phyloP scores from a whole-genome alignment of 176 grass and related monocot genomes.

The Themeda triandra region DNA sequence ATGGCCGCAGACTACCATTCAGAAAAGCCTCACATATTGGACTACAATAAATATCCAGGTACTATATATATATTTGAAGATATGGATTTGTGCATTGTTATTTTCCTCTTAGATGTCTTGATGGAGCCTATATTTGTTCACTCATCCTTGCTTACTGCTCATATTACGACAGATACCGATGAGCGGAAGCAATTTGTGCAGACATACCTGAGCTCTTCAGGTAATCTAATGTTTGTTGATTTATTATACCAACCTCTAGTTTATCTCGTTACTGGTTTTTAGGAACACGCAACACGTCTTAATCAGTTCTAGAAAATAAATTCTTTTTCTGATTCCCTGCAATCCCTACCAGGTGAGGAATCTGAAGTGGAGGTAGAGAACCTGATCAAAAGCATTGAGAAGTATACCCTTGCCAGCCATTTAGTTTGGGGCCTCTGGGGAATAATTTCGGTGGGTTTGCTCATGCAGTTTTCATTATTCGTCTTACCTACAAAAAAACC shows the following conservation, averaged over 20 bases:
- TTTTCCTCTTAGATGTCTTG: not conserved
- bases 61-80: not conserved
- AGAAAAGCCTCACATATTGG: constrained; percentile 74
- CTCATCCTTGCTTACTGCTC: not conserved
- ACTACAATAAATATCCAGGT: constrained; percentile 91
- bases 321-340: not conserved
- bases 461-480: not conserved
- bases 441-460: constrained; percentile 76
- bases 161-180: constrained; percentile 44
- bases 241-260: not conserved
- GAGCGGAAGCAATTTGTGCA: constrained; percentile 73
- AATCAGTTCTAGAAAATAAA: not conserved
- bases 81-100: not conserved
- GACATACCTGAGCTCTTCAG: constrained; percentile 62
- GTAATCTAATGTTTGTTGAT: constrained; percentile 30
- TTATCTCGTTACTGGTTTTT: not conserved
- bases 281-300: not conserved
- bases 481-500: not conserved
- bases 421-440: constrained; percentile 93
- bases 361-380: constrained; percentile 52
- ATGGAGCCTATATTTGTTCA: not conserved
- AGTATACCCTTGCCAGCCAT: constrained; percentile 81
- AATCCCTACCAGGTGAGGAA: constrained; percentile 54
- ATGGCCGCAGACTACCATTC: constrained; percentile 96
- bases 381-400: constrained; percentile 68